These are phyloP conservation scores for Camptophora hylomeconis DNA, from an alignment of 2,329 filamentous ascomycete species.

Conservation along the genomic window DNA sequence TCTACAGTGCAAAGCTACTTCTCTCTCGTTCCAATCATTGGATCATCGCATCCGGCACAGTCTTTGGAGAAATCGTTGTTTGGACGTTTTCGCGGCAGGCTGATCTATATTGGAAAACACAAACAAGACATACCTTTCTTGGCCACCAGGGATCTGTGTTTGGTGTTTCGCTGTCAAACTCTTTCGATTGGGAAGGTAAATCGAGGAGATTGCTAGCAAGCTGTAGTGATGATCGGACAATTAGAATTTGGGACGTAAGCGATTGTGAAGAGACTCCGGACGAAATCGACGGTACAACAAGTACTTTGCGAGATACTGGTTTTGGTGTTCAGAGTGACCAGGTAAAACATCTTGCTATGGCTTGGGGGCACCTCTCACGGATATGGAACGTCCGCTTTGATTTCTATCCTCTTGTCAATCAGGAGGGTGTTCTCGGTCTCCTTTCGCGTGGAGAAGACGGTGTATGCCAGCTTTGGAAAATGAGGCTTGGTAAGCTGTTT, in stretches of 20 bases:
- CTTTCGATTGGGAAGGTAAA: slow-evolving; percentile 27
- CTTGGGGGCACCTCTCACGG: slow-evolving; percentile 75
- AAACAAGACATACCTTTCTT: slow-evolving; percentile 43
- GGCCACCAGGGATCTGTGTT: slow-evolving; percentile 90
- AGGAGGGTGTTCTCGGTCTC: slow-evolving; percentile 45
- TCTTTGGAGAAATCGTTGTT: slow-evolving; percentile 84
- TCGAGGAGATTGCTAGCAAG: slow-evolving; percentile 60
- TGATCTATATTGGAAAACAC: slow-evolving; percentile 19
- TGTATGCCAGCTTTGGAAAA: slow-evolving; percentile 58
- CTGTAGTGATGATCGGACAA: slow-evolving; percentile 88
- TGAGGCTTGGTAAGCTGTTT: slow-evolving; percentile 25
- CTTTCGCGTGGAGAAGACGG: slow-evolving; percentile 80
- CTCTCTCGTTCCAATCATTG: slow-evolving; percentile 48
- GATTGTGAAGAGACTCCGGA: slow-evolving; percentile 32
- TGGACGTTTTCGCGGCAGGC: too few species aligned
- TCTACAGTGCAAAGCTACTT: slow-evolving; percentile 69
- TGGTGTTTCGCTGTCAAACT: slow-evolving; percentile 64
- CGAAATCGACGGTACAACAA: too few species aligned
- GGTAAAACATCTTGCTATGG: slow-evolving; percentile 39
- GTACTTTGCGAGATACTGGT: slow-evolving; percentile 50
- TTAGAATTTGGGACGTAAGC: slow-evolving; percentile 76
- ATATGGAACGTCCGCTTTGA: slow-evolving; percentile 82
- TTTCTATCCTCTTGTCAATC: too few species aligned
- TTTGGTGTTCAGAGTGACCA: slow-evolving; percentile 37
- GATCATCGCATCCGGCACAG: slow-evolving; percentile 75